phyloP scores from a whole-genome alignment of 305 asterid genomes.

The Petunia hybrid region DNA sequence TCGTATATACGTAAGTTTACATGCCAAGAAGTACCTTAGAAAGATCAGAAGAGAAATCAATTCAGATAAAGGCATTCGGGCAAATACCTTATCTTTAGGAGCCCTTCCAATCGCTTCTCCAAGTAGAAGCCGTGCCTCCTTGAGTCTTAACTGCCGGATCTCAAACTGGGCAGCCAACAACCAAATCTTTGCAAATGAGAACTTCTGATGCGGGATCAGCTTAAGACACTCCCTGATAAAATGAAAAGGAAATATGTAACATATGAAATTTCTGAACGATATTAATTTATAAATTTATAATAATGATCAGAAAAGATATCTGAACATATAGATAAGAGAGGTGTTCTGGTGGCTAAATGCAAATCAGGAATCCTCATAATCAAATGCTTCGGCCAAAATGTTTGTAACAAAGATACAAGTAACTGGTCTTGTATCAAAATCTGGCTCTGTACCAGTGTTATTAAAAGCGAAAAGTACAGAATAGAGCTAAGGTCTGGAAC shows the following conservation, averaged over 20 bases:
- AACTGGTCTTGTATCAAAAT: background rate
- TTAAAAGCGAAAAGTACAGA: too few relatives aligned
- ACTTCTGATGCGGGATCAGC: constrained; percentile 68
- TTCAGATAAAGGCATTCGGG: constrained; percentile 56
- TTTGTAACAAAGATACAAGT: background rate
- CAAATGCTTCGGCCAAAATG: background rate
- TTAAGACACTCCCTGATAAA: constrained; percentile 65
- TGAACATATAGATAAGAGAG: background rate
- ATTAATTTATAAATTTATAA: background rate
- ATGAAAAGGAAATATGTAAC: background rate
- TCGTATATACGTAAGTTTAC: constrained; percentile 14
- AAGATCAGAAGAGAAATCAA: constrained; percentile 14
- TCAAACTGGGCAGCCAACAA: constrained; percentile 92
- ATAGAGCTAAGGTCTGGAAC: too few relatives aligned
- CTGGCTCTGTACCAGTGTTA: too few relatives aligned
- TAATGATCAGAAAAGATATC: background rate
- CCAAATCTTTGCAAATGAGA: constrained; percentile 82
- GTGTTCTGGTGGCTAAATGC: background rate
- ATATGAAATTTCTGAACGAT: background rate
- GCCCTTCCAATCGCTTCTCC: constrained; percentile 93
- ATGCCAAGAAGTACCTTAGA: background rate
- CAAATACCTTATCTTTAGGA: constrained; percentile 75
- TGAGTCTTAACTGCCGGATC: constrained; percentile 70
- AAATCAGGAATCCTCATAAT: background rate
- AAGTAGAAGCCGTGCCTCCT: constrained; percentile 73